phyloP scores from a whole-genome alignment of 805 yeast genomes.

The Wickerhamomyces queroliae region DNA sequence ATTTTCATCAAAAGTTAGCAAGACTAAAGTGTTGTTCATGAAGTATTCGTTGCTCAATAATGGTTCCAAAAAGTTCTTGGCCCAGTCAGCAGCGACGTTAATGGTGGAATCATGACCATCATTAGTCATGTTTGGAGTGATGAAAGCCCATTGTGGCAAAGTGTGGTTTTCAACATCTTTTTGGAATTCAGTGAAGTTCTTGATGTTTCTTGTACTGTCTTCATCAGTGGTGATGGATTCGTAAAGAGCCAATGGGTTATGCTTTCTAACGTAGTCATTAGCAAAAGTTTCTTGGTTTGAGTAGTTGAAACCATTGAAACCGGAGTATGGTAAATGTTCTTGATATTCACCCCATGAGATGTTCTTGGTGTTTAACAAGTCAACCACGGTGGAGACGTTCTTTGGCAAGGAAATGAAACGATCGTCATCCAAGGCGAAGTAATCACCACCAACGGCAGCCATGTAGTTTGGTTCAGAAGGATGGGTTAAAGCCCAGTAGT shows the following conservation, averaged over 20 bases:
- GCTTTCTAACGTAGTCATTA: constrained; percentile 46
- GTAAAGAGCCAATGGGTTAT: constrained; percentile 40
- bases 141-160: constrained; percentile 47
- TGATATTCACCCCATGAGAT: constrained; percentile 51
- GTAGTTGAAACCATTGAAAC: constrained; percentile 42
- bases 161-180: constrained; percentile 32
- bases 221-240: constrained; percentile 31
- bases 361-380: constrained; percentile 32
- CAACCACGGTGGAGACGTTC: constrained; percentile 43
- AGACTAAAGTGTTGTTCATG: constrained; percentile 37
- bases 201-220: constrained; percentile 37
- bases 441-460: constrained; percentile 45
- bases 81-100: constrained; percentile 40
- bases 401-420: constrained; percentile 37
- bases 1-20: constrained; percentile 46
- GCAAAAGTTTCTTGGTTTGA: constrained; percentile 35
- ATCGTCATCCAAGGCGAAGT: constrained; percentile 42
- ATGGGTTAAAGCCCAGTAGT: constrained; percentile 47
- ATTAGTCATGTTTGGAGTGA: constrained; percentile 49
- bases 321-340: constrained; percentile 48
- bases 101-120: constrained; percentile 48
- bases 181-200: constrained; percentile 40
- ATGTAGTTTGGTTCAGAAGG: constrained; percentile 52
- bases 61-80: constrained; percentile 38
- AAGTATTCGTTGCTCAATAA: constrained; percentile 38